phyloP scores from a whole-genome alignment of 1,139 yeast genomes.

The Geotrichum phurueaensis region DNA sequence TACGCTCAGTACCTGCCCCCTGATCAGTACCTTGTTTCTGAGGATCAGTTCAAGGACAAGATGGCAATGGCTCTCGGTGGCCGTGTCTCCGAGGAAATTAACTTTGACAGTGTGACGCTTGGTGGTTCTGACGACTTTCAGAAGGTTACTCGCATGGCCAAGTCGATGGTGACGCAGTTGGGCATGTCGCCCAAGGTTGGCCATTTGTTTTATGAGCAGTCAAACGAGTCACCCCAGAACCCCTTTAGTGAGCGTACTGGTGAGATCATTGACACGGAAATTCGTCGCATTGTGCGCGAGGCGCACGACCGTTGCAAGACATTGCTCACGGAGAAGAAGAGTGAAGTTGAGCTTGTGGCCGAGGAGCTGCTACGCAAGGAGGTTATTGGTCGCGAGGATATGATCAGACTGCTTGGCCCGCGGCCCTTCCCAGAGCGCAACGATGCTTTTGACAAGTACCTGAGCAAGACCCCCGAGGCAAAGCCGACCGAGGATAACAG shows the following conservation, averaged over 20 bases:
- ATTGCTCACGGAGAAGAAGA: conserved; percentile 62
- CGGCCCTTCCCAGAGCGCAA: conserved; percentile 87
- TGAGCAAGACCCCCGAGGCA: conserved; percentile 25
- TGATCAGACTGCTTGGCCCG: conserved; percentile 79
- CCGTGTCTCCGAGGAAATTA: conserved; percentile 88
- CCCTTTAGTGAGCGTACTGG: conserved; percentile 91
- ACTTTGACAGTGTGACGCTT: conserved; percentile 82
- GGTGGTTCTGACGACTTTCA: conserved; percentile 97
- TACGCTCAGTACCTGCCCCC: conserved; percentile 96
- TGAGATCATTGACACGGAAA: conserved; percentile 71
- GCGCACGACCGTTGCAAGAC: conserved; percentile 67
- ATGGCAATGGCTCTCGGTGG: conserved; percentile 98
- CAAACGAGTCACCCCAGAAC: conserved; percentile 51
- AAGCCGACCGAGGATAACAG: background rate
- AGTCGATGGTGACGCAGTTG: conserved; percentile 81
- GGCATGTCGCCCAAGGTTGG: conserved; percentile 92
- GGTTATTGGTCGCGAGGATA: conserved; percentile 83
- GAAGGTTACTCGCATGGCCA: conserved; percentile 90
- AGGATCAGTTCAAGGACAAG: conserved; percentile 78
- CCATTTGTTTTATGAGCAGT: conserved; percentile 58
- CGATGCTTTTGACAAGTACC: conserved; percentile 88
- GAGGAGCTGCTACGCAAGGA: conserved; percentile 77
- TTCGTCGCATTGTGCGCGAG: conserved; percentile 70
- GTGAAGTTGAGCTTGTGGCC: conserved; percentile 79
- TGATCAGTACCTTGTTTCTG: conserved; percentile 72